Evolutionary conservation across 192 early-diverging fungal genomes (phyloP).

Genomic region (Linnemannia zychae): DNA sequence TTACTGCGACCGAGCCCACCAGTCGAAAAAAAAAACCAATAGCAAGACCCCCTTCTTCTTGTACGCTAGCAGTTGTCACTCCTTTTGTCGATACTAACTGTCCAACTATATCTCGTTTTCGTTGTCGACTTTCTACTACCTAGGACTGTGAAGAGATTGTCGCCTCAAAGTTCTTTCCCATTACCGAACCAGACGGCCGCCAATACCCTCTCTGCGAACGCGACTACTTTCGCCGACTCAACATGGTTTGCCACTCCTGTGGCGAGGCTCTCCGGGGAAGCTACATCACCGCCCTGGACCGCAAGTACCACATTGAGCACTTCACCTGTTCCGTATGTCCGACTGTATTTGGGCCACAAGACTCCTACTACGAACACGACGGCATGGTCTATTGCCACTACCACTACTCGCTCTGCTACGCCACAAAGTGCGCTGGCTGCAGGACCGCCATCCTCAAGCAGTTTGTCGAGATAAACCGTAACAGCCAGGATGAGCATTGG

Average conservation of each 20-base stretch:
- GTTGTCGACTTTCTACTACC: constrained; percentile 15
- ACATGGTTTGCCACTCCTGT: constrained; percentile 88
- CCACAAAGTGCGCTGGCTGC: constrained; percentile 95
- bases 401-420: constrained; percentile 93
- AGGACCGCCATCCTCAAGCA: constrained; percentile 95
- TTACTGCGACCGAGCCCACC: not conserved
- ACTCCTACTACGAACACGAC: constrained; percentile 96
- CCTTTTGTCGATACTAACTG: not conserved
- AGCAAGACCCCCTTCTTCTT: not conserved
- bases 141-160: constrained; percentile 85
- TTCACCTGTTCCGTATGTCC: constrained; percentile 95
- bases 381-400: constrained; percentile 93
- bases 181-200: constrained; percentile 66
- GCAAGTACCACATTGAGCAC: constrained; percentile 98
- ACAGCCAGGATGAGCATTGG: constrained; percentile 90
- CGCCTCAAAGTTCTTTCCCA: constrained; percentile 89
- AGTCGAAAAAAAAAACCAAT: not conserved
- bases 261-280: constrained; percentile 88
- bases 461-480: constrained; percentile 93
- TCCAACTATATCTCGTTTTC: not conserved
- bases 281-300: constrained; percentile 91
- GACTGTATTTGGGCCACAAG: constrained; percentile 94
- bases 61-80: not conserved
- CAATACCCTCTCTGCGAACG: constrained; percentile 86
- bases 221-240: constrained; percentile 87